phyloP scores from a whole-genome alignment of 257 asterid species.

The Capsicum baccatum region DNA sequence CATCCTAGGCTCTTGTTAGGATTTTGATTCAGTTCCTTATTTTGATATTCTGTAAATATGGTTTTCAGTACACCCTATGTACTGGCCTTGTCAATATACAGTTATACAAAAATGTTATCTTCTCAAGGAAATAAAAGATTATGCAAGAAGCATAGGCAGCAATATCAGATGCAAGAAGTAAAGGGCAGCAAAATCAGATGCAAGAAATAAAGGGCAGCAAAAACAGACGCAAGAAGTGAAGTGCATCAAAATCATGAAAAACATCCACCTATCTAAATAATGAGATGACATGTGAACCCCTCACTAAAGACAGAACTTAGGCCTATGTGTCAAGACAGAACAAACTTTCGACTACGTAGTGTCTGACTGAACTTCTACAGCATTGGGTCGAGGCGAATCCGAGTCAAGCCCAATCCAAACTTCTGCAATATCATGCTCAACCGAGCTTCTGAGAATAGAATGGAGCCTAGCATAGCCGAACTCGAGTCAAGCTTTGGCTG shows the following conservation, averaged over 20 bases:
- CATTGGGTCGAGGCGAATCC: background rate
- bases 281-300: slow-evolving; percentile 11
- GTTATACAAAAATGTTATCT: too few species aligned
- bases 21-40: too few species aligned
- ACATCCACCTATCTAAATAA: background rate
- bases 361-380: slow-evolving; percentile 3
- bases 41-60: too few species aligned
- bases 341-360: background rate
- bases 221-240: slow-evolving; percentile 2
- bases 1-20: too few species aligned
- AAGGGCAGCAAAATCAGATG: slow-evolving; percentile 22
- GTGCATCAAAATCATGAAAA: background rate
- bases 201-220: background rate
- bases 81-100: too few species aligned
- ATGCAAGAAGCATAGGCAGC: slow-evolving; percentile 10
- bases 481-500: background rate
- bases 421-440: background rate
- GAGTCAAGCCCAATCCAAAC: background rate
- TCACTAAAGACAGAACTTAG: slow-evolving; percentile 7
- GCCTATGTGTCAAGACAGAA: background rate
- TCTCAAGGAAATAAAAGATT: background rate
- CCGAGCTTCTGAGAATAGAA: background rate
- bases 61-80: too few species aligned
- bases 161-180: slow-evolving; percentile 17
- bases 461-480: background rate